Evolutionary conservation across 2,329 filamentous ascomycete species (phyloP).

Genomic region (Hypoxylon sp.): DNA sequence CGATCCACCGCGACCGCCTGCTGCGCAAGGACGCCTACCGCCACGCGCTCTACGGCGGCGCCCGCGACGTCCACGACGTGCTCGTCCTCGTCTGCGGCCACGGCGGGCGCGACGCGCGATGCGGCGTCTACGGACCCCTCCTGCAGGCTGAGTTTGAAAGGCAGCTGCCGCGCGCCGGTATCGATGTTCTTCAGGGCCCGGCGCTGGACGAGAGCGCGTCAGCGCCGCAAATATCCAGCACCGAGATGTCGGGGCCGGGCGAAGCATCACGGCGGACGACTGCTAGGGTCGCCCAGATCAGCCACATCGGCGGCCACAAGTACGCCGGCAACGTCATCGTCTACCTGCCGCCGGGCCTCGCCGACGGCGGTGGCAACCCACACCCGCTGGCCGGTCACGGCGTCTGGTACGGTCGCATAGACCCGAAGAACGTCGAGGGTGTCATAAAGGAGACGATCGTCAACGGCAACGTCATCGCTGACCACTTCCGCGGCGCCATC

Average conservation of each 20-base stretch:
- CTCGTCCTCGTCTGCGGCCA: constrained; percentile 91
- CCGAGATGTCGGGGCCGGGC: constrained; percentile 23
- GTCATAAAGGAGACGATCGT: constrained; percentile 75
- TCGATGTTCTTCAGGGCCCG: constrained; percentile 57
- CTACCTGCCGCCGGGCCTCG: constrained; percentile 70
- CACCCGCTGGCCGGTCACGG: constrained; percentile 74
- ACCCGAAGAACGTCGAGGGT: constrained; percentile 77
- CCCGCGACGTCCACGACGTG: constrained; percentile 70
- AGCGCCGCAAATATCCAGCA: constrained; percentile 38
- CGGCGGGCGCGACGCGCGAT: constrained; percentile 79
- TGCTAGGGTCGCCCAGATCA: constrained; percentile 74
- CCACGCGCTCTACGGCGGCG: constrained; percentile 60
- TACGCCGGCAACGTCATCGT: constrained; percentile 86
- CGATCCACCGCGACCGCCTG: constrained; percentile 62
- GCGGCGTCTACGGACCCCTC: constrained; percentile 80
- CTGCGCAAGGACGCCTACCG: constrained; percentile 61
- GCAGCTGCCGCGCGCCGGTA: constrained; percentile 59
- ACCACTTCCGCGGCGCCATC: constrained; percentile 77
- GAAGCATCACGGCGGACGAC: constrained; percentile 45
- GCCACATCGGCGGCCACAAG: constrained; percentile 85
- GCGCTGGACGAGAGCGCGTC: constrained; percentile 51
- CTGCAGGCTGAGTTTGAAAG: constrained; percentile 74
- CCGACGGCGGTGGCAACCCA: constrained; percentile 48
- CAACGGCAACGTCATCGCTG: constrained; percentile 70
- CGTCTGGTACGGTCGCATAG: constrained; percentile 84